These are phyloP conservation scores for Lepidium aucheri DNA, from an alignment of 345 rosid genomes.

Conservation along the genomic window DNA sequence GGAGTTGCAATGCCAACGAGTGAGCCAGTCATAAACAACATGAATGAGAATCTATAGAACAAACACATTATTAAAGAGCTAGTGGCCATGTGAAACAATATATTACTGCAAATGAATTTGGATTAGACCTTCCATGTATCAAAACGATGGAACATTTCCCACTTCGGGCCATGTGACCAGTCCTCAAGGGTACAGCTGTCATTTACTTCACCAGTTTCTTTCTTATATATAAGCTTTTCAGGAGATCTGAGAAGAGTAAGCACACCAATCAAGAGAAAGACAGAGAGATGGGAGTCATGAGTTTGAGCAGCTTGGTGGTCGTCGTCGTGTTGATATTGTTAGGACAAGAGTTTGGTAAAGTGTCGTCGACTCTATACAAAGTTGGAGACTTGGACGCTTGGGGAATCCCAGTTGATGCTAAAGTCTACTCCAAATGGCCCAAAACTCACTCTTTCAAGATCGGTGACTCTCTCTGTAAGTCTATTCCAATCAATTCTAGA, in stretches of 20 bases:
- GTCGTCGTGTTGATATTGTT: slow-evolving; percentile 29
- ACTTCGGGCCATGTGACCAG: slow-evolving; percentile 18
- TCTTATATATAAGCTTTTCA: neutral
- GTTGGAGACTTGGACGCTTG: slow-evolving; percentile 86
- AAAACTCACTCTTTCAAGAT: slow-evolving; percentile 47
- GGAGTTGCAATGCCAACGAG: neutral
- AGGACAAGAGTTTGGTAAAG: slow-evolving; percentile 35
- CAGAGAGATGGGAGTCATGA: slow-evolving; percentile 13
- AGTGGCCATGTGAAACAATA: slow-evolving; percentile 22
- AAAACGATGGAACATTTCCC: slow-evolving; percentile 16
- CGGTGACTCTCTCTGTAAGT: slow-evolving; percentile 82
- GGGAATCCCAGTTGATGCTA: slow-evolving; percentile 65
- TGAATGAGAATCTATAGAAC: neutral
- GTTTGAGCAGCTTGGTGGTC: slow-evolving; percentile 3
- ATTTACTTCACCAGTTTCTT: neutral
- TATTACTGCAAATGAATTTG: neutral
- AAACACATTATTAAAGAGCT: neutral
- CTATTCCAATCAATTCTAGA: neutral
- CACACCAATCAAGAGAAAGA: neutral
- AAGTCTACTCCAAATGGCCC: slow-evolving; percentile 74
- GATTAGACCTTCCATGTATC: neutral
- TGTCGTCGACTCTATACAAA: slow-evolving; percentile 41
- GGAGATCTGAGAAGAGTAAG: slow-evolving; percentile 15
- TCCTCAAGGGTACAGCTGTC: slow-evolving; percentile 15
- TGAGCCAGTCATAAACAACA: neutral